Conservation (phyloP, 2,329 filamentous ascomycete genomes). For the Colletotrichum falcatum region DNA sequence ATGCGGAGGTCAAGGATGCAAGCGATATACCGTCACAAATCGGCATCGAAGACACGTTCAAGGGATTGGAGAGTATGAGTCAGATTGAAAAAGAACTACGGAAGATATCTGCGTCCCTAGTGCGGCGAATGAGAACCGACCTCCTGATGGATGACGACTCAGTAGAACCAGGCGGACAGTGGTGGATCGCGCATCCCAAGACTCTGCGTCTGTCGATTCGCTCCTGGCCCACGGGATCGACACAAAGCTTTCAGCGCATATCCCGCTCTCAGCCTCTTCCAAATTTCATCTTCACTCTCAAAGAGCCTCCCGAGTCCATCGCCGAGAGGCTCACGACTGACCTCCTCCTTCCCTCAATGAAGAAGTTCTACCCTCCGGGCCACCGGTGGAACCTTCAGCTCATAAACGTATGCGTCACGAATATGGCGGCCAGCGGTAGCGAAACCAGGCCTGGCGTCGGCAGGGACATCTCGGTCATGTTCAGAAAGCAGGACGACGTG, state of each 20-base stretch:
- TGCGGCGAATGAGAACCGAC: slow-evolving; percentile 84
- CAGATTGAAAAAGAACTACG: slow-evolving; percentile 76
- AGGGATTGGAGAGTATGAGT: slow-evolving; percentile 72
- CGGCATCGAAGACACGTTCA: slow-evolving; percentile 94
- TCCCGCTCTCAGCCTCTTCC: slow-evolving; percentile 83
- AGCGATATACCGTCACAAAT: slow-evolving; percentile 85
- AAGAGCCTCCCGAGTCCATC: slow-evolving; percentile 67
- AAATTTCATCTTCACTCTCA: slow-evolving; percentile 76
- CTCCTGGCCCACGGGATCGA: slow-evolving; percentile 62
- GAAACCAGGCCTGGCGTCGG: slow-evolving; percentile 67
- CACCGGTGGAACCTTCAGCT: slow-evolving; percentile 83
- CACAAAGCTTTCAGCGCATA: slow-evolving; percentile 73
- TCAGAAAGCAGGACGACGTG: slow-evolving; percentile 77
- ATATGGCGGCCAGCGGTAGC: slow-evolving; percentile 75
- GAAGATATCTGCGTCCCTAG: slow-evolving; percentile 75
- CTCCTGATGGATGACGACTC: slow-evolving; percentile 67
- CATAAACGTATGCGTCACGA: slow-evolving; percentile 88
- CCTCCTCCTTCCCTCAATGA: slow-evolving; percentile 77
- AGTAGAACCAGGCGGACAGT: slow-evolving; percentile 49
- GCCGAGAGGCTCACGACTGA: slow-evolving; percentile 79
- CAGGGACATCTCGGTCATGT: slow-evolving; percentile 86
- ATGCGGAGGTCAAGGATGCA: slow-evolving; percentile 77
- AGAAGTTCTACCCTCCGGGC: slow-evolving; percentile 75
- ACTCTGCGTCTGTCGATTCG: slow-evolving; percentile 86
- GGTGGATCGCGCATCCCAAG: slow-evolving; percentile 84